Evolutionary conservation across 495 filamentous ascomycete species (phyloP).

Genomic region (Pseudomonodictys pantanalensis): DNA sequence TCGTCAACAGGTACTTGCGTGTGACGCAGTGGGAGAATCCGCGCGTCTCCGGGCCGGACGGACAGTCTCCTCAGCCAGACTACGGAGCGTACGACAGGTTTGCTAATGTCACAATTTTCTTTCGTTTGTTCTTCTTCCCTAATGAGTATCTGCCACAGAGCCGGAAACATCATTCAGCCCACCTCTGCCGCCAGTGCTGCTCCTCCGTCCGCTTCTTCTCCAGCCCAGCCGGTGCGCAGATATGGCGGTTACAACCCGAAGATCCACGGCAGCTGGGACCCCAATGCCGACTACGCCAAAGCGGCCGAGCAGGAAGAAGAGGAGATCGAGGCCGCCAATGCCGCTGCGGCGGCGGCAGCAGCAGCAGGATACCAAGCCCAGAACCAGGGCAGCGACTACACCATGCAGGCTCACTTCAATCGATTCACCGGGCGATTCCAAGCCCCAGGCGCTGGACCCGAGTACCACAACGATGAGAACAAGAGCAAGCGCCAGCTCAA

Average conservation of each 20-base stretch:
- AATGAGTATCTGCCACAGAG: constrained; percentile 4
- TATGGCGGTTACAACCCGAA: constrained; percentile 85
- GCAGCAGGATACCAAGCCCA: constrained; percentile 36
- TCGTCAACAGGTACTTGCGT: constrained; percentile 79
- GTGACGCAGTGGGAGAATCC: constrained; percentile 88
- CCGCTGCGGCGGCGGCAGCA: constrained; percentile 29
- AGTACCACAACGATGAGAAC: constrained; percentile 81
- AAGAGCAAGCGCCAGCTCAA: constrained; percentile 87
- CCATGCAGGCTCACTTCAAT: constrained; percentile 75
- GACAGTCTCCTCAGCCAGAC: constrained; percentile 33
- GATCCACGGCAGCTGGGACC: constrained; percentile 94
- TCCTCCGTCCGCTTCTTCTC: constrained; percentile 22
- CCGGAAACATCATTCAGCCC: constrained; percentile 14
- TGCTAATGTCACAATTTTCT: constrained; percentile 1
- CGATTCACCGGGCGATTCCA: constrained; percentile 90
- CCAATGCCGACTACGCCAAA: constrained; percentile 80
- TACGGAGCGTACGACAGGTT: constrained; percentile 25
- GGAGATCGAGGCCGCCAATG: constrained; percentile 33
- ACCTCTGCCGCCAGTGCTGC: constrained; percentile 21
- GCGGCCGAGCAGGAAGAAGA: constrained; percentile 41
- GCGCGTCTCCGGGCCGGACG: too few relatives aligned
- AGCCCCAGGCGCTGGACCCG: constrained; percentile 57
- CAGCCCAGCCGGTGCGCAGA: neutral
- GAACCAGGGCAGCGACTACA: constrained; percentile 53
- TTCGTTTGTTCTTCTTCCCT: neutral